phyloP scores from a whole-genome alignment of 495 filamentous ascomycete genomes.

The Sordaria brevicollis region DNA sequence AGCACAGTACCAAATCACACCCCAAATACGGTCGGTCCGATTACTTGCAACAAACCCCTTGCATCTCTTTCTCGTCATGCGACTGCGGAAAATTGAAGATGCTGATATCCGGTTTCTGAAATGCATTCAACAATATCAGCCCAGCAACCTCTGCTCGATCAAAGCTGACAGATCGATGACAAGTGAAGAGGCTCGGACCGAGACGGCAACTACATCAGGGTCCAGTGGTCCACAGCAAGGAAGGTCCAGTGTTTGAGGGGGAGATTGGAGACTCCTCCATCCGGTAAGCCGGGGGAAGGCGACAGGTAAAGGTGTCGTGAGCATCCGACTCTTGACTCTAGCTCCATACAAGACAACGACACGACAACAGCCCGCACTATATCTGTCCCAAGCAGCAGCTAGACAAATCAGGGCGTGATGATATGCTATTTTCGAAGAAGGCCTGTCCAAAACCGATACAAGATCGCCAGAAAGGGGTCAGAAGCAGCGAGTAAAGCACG shows the following conservation, averaged over 20 bases:
- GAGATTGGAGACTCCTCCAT: not conserved
- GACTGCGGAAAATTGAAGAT: not conserved
- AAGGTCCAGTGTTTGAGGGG: not conserved
- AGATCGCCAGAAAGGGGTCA: not conserved
- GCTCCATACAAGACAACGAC: not conserved
- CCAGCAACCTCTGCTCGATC: not conserved
- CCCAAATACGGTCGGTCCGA: constrained; percentile 15
- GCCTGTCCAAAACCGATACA: not conserved
- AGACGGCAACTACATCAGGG: not conserved
- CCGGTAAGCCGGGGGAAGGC: not conserved
- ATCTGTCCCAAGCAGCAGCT: not conserved
- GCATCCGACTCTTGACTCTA: not conserved
- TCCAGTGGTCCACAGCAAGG: not conserved
- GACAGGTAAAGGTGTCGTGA: not conserved
- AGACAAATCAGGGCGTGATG: not conserved
- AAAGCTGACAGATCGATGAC: not conserved
- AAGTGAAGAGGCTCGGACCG: not conserved
- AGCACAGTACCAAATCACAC: not conserved
- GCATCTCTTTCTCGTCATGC: not conserved
- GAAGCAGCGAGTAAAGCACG: not conserved
- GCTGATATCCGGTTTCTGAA: not conserved
- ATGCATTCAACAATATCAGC: not conserved
- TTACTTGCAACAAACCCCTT: constrained; percentile 14
- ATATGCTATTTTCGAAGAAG: not conserved
- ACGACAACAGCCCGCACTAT: not conserved